Evolutionary conservation across 2,329 filamentous ascomycete genomes (phyloP), one percentile per base, ranked within the genome.

Genomic region (Pseudocercospora pini-densiflorae): DNA sequence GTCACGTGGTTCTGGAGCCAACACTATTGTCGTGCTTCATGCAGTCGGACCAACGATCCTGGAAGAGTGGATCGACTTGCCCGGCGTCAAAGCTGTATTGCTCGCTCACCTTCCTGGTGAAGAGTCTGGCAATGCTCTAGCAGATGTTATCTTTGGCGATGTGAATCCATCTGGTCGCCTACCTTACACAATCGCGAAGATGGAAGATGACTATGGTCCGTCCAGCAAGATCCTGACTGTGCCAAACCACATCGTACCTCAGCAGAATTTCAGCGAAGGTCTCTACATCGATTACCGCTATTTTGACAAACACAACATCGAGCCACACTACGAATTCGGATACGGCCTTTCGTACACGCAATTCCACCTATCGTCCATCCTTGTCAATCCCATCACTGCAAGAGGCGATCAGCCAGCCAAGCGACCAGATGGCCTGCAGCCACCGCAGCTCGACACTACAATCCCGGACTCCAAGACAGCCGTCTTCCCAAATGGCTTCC

Each of bases 281-380:
- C 80, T 97, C 0, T 94, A 94, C 75, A 89, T 96, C 71, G 94
- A 97, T 81, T 97, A 97, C 80, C 89, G 93, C 12, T 87, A 94
- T 78, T 94, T 97, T 72, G 93, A 97, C 82, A 92, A 90, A 76
- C 79, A 90, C 62, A 83, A 85, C 64, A 89, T 95, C 66, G 83
- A 84, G 5, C 94, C 94, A 0, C 90, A 91, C 0, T 97, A 90
- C 76, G 91, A 92, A 55, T 97, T 97, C 73, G 94, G 94, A 0
- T 94, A 89, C 67, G 94, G 94, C 0, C 85, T 97, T 1, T 92
- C 89, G 61, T 97, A 95, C 81, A 93, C 92, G 0, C 85, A 80
- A 0, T 96, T 94, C 77, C 80, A 86, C 12, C 85, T 92, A 64
- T 83, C 82, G 10, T 84, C 86, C 33, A 72, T 87, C 12, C 78